Conservation (phyloP, 306 rosid genomes). For the Sicyos baderoa region DNA sequence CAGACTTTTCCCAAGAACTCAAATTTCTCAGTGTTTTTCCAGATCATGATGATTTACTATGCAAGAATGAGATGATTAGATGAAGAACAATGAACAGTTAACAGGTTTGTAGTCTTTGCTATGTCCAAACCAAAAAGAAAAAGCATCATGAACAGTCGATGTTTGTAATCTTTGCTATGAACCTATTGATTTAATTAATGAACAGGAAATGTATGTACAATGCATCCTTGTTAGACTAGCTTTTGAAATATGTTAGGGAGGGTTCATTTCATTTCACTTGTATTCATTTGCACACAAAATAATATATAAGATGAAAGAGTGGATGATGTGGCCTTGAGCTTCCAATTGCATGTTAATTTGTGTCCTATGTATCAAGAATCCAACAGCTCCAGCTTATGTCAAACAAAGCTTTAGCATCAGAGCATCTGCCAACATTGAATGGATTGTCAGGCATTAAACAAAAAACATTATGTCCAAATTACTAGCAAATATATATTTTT, state of each 20-base stretch:
- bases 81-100: too few relatives aligned
- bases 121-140: too few relatives aligned
- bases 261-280: background rate
- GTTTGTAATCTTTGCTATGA: too few relatives aligned
- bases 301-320: background rate
- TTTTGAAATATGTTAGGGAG: too few relatives aligned
- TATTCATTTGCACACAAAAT: conserved; percentile 14
- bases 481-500: background rate
- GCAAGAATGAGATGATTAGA: too few relatives aligned
- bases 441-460: conserved; percentile 10
- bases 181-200: too few relatives aligned
- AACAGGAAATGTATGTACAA: too few relatives aligned
- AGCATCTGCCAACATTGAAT: conserved; percentile 15
- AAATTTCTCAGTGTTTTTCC: too few relatives aligned
- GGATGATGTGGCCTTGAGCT: background rate
- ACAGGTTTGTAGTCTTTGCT: too few relatives aligned
- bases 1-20: background rate
- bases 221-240: too few relatives aligned
- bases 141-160: too few relatives aligned
- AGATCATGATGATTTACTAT: too few relatives aligned
- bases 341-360: conserved; percentile 4
- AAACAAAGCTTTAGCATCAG: conserved; percentile 11
- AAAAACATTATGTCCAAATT: background rate
- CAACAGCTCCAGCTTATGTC: conserved; percentile 14
- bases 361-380: conserved; percentile 16